A percentile compares a stretch with the other conserved stretches of the same genome.
phyloP scores from a whole-genome alignment of 495 filamentous ascomycete genomes.

The Penicillium turbatum region DNA sequence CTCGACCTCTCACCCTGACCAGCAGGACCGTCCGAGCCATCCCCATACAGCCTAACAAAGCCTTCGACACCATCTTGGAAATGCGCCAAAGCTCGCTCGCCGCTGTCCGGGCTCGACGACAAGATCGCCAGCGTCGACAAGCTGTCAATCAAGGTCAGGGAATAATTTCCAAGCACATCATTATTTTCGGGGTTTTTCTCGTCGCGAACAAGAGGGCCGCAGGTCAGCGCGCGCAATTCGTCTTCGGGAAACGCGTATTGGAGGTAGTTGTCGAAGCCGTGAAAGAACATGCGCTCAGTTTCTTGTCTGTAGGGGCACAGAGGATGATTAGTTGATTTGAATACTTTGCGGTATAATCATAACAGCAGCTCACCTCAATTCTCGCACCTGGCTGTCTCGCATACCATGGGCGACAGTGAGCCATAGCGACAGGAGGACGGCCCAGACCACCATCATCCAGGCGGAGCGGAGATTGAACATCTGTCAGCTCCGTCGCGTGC shows the following conservation, averaged over 20 bases:
- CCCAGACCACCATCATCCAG: conserved; percentile 38
- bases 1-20: conserved; percentile 69
- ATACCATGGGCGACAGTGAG: conserved; percentile 38
- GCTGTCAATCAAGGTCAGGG: conserved; percentile 90
- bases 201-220: conserved; percentile 77
- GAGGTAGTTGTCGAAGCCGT: conserved; percentile 96
- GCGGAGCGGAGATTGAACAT: conserved; percentile 36
- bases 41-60: conserved; percentile 83
- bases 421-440: conserved; percentile 41
- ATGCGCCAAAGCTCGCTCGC: conserved; percentile 60
- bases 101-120: conserved; percentile 60
- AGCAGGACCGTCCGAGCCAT: conserved; percentile 64
- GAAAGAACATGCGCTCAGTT: conserved; percentile 91
- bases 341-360: neutral
- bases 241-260: conserved; percentile 92
- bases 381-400: conserved; percentile 37
- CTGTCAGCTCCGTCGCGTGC: conserved; percentile 40
- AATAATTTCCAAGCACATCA: conserved; percentile 95
- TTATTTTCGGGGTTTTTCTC: conserved; percentile 80
- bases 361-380: conserved; percentile 32
- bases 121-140: conserved; percentile 89
- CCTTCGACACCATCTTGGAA: conserved; percentile 77
- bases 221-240: conserved; percentile 86
- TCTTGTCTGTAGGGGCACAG: conserved; percentile 52
- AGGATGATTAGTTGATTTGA: neutral